A percentile compares a stretch with the other conserved stretches of the same genome.
Evolutionary conservation across 805 yeast species (phyloP).

Genomic region (Torulaspora franciscae): DNA sequence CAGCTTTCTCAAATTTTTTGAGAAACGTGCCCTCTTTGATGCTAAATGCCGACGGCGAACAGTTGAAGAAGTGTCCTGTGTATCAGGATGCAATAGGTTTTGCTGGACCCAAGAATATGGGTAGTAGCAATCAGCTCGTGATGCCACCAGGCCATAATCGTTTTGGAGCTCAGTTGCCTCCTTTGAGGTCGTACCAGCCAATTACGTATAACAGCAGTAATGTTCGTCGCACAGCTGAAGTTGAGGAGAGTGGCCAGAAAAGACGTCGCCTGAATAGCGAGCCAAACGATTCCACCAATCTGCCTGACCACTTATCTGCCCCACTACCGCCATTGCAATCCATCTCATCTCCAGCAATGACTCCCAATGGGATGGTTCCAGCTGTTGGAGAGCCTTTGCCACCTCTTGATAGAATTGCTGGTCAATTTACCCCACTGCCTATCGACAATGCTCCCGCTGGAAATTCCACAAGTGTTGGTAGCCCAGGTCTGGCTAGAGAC

Average conservation of each 20-base stretch:
- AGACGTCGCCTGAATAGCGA: slow-evolving; percentile 21
- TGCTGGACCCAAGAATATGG: slow-evolving; percentile 19
- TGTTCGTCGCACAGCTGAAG: slow-evolving; percentile 25
- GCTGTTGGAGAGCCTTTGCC: slow-evolving; percentile 13
- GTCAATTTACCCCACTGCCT: slow-evolving; percentile 14
- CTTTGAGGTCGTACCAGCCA: slow-evolving; percentile 33
- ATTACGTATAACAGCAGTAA: slow-evolving; percentile 34
- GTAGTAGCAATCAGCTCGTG: slow-evolving; percentile 6
- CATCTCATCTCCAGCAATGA: slow-evolving; percentile 11
- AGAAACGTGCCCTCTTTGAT: slow-evolving; percentile 34
- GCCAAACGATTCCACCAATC: slow-evolving; percentile 5
- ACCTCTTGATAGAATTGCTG: slow-evolving; percentile 17
- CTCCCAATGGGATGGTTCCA: slow-evolving; percentile 6
- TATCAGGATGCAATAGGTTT: slow-evolving; percentile 37
- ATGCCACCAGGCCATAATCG: slow-evolving; percentile 7
- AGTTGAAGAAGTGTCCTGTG: slow-evolving; percentile 36
- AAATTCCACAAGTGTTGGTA: background rate
- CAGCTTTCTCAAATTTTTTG: slow-evolving; percentile 29
- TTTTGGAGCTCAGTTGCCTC: slow-evolving; percentile 29
- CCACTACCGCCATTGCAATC: slow-evolving; percentile 18
- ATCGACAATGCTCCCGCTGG: background rate
- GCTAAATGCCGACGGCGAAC: slow-evolving; percentile 33
- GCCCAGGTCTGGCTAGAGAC: slow-evolving; percentile 4
- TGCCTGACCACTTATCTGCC: slow-evolving; percentile 11
- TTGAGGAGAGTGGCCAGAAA: slow-evolving; percentile 20